A percentile compares a stretch with the other conserved stretches of the same genome.
Evolutionary conservation across 1,139 yeast species (phyloP).

Genomic region (Sugiyamaella neomexicana): DNA sequence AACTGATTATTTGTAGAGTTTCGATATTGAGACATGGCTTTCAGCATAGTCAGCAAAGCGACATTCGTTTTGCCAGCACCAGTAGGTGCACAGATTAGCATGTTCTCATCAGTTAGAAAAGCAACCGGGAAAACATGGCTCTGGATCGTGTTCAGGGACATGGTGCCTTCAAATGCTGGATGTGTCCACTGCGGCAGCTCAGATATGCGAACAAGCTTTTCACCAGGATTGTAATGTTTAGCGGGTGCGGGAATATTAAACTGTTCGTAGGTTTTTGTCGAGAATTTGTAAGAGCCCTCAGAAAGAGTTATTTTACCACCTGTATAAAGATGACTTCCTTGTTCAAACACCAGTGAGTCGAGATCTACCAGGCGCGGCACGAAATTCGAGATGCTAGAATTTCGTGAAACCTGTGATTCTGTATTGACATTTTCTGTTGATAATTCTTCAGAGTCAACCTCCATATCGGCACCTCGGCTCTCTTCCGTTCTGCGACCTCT

Average conservation of each 20-base stretch:
- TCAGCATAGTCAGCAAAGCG: constrained; percentile 75
- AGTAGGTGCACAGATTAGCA: constrained; percentile 93
- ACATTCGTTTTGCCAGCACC: constrained; percentile 99
- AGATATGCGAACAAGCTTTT: constrained; percentile 56
- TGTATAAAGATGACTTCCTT: constrained; percentile 70
- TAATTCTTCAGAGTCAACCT: constrained; percentile 28
- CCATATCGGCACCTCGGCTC: constrained; percentile 25
- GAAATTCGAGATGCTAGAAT: background rate
- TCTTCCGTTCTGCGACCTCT: constrained; percentile 29
- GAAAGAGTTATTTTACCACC: constrained; percentile 72
- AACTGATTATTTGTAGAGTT: constrained; percentile 50
- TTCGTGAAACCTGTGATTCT: constrained; percentile 32
- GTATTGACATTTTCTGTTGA: constrained; percentile 33
- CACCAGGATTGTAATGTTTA: constrained; percentile 40
- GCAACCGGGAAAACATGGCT: constrained; percentile 80
- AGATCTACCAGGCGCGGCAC: constrained; percentile 63
- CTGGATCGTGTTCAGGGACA: constrained; percentile 75
- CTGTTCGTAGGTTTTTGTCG: constrained; percentile 73
- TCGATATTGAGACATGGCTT: constrained; percentile 59
- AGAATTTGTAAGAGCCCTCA: constrained; percentile 75
- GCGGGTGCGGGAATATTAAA: constrained; percentile 85
- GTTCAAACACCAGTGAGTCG: constrained; percentile 62
- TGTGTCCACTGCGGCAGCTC: constrained; percentile 82
- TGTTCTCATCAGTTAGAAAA: constrained; percentile 65
- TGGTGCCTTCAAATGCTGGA: constrained; percentile 62